Evolutionary conservation across 805 yeast species (phyloP).

Genomic region (Candida berthetii): DNA sequence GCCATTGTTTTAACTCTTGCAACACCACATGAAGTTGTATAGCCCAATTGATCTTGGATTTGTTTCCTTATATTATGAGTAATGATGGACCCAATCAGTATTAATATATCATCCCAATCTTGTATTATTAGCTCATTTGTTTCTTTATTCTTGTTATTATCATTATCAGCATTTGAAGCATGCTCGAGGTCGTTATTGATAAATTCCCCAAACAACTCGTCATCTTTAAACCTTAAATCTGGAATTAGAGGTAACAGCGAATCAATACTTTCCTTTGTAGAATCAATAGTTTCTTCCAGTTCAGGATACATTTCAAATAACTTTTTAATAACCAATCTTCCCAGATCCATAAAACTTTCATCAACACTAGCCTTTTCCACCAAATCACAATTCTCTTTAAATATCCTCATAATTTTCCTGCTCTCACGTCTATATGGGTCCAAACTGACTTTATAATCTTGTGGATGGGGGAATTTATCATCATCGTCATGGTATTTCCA

Average conservation of each 20-base stretch:
- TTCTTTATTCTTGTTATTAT: slow-evolving; percentile 1
- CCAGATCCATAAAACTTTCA: slow-evolving; percentile 85
- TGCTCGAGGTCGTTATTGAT: neutral
- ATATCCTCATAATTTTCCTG: slow-evolving; percentile 64
- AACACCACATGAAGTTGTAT: slow-evolving; percentile 88
- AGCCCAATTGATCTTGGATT: slow-evolving; percentile 54
- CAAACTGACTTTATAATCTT: slow-evolving; percentile 72
- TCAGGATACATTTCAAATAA: slow-evolving; percentile 43
- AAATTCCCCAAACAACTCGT: neutral
- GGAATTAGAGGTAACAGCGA: slow-evolving; percentile 18
- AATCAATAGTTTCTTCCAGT: slow-evolving; percentile 16
- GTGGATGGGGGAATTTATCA: slow-evolving; percentile 50
- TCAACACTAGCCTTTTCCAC: slow-evolving; percentile 96
- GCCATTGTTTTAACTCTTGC: slow-evolving; percentile 73
- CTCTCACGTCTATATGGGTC: slow-evolving; percentile 91
- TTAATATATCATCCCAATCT: slow-evolving; percentile 82
- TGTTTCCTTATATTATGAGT: slow-evolving; percentile 46
- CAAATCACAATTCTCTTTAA: slow-evolving; percentile 53
- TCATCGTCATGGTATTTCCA: slow-evolving; percentile 67
- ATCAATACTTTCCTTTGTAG: slow-evolving; percentile 4
- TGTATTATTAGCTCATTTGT: slow-evolving; percentile 8
- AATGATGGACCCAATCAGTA: slow-evolving; percentile 59
- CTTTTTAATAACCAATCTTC: slow-evolving; percentile 46
- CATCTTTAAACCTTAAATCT: slow-evolving; percentile 4
- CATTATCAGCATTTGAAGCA: neutral